Conservation (phyloP, 768 basidiomycete species). For the Neoboletus magnificus region DNA sequence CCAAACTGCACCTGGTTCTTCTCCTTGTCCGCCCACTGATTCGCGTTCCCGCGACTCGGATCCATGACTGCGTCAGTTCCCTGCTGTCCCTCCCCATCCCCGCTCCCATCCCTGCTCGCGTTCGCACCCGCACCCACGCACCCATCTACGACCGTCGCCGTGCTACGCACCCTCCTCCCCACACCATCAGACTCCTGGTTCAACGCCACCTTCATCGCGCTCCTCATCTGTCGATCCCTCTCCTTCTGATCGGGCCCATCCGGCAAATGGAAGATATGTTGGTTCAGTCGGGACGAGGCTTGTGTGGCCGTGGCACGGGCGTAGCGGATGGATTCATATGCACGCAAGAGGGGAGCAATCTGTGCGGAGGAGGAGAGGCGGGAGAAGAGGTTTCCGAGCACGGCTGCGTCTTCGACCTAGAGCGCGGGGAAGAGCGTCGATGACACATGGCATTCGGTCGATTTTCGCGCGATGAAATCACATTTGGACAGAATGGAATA, state of each 20-base stretch:
- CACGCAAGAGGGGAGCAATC: constrained; percentile 43
- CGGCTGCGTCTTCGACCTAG: constrained; percentile 36
- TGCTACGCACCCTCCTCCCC: constrained; percentile 7
- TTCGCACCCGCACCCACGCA: neutral
- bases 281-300: constrained; percentile 46
- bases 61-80: neutral
- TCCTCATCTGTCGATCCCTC: constrained; percentile 50
- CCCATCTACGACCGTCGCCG: constrained; percentile 2
- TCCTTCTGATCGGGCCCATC: constrained; percentile 52
- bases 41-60: constrained; percentile 36
- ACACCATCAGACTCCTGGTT: constrained; percentile 16
- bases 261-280: constrained; percentile 50
- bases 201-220: constrained; percentile 43
- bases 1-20: constrained; percentile 48
- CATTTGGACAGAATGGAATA: neutral
- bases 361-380: constrained; percentile 41
- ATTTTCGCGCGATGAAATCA: neutral
- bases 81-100: neutral
- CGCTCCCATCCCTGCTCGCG: too few relatives aligned
- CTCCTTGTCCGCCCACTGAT: constrained; percentile 56
- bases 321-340: constrained; percentile 52
- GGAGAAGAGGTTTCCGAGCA: constrained; percentile 50
- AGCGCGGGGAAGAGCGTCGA: neutral
- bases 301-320: constrained; percentile 50
- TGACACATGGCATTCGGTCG: neutral